Evolutionary conservation across 163 green algal genomes (phyloP).

Genomic region (Scenedesmus sp.): DNA sequence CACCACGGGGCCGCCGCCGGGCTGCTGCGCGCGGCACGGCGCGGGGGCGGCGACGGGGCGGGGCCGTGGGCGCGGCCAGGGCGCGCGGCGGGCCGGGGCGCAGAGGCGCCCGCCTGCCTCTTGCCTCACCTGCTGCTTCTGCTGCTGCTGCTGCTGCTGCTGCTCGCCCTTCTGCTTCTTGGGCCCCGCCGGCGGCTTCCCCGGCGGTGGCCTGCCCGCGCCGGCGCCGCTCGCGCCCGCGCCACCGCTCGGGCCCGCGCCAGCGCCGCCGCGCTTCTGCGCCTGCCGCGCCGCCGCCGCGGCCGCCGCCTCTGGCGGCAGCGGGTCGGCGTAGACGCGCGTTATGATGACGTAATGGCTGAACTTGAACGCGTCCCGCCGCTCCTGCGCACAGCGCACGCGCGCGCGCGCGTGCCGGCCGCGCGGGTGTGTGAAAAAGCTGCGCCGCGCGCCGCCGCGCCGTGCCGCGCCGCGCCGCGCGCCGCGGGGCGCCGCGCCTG

Average conservation of each 20-base stretch:
- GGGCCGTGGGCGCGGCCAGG: neutral
- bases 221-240: too few relatives aligned
- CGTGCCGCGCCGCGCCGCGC: too few relatives aligned
- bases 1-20: constrained; percentile 50
- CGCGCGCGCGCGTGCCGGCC: too few relatives aligned
- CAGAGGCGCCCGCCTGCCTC: neutral
- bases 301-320: constrained; percentile 12
- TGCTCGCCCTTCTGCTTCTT: constrained; percentile 28
- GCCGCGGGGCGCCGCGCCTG: too few relatives aligned
- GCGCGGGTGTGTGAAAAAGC: neutral
- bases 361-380: constrained; percentile 70
- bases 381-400: too few relatives aligned
- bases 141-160: constrained; percentile 28
- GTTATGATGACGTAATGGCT: constrained; percentile 79
- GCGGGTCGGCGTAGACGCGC: constrained; percentile 73
- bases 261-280: too few relatives aligned
- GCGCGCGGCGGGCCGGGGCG: neutral
- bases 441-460: neutral
- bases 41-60: neutral
- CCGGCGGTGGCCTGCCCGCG: too few relatives aligned
- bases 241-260: neutral
- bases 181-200: constrained; percentile 17
- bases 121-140: constrained; percentile 12
- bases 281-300: constrained; percentile 41
- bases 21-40: neutral